Conservation (phyloP, 345 rosid species). For the Murraya koenigii region DNA sequence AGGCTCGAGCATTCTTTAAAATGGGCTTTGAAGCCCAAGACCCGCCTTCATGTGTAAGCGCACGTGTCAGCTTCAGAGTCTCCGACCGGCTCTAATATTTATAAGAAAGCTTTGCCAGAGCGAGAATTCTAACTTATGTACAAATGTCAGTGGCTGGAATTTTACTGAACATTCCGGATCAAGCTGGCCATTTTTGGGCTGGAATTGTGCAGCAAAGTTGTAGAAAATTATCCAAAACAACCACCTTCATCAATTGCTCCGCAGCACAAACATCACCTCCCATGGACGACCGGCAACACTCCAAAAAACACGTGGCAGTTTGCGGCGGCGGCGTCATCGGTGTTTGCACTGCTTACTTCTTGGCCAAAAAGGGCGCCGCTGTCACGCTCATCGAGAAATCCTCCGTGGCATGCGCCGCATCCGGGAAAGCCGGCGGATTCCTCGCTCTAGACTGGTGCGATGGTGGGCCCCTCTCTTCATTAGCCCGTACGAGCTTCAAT, state of each 20-base stretch:
- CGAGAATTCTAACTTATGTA: too few species aligned
- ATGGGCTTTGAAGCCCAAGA: not conserved
- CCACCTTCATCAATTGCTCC: conserved; percentile 16
- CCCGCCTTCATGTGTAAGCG: not conserved
- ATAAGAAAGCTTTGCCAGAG: too few species aligned
- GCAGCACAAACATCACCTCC: conserved; percentile 18
- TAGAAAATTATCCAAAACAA: not conserved
- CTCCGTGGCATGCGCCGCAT: conserved; percentile 80
- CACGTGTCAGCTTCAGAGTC: conserved; percentile 24
- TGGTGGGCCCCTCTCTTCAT: conserved; percentile 48
- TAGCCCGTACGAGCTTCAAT: conserved; percentile 83
- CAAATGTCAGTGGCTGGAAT: too few species aligned
- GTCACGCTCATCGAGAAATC: conserved; percentile 79
- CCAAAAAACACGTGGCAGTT: conserved; percentile 48
- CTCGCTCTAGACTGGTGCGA: conserved; percentile 94
- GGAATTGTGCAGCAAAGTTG: too few species aligned
- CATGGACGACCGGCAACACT: conserved; percentile 29
- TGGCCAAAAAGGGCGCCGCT: conserved; percentile 62
- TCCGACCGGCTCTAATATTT: too few species aligned
- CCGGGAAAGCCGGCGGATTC: conserved; percentile 91
- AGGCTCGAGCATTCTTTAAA: not conserved
- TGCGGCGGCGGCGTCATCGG: conserved; percentile 90
- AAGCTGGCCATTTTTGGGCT: too few species aligned
- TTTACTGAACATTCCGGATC: too few species aligned
- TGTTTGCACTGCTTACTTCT: conserved; percentile 84